Percentiles rank a stretch among this genome's conserved stretches.
Conservation (phyloP, 2,329 filamentous ascomycete genomes). For the Sarocladium oryzae region DNA sequence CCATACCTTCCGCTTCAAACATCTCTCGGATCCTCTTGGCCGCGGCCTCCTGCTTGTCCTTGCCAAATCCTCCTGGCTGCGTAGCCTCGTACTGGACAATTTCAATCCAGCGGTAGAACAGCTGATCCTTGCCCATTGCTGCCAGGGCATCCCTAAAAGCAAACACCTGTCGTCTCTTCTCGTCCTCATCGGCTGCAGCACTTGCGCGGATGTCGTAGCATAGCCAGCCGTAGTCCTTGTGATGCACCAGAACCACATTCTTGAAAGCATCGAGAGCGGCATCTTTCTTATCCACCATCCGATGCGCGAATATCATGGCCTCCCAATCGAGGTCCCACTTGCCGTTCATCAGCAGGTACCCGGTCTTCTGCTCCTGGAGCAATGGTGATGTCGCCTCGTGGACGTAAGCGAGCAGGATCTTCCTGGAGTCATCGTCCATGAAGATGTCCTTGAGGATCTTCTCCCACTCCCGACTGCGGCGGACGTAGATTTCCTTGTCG, state of each 20-base stretch:
- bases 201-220: conserved; percentile 52
- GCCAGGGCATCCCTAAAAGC: conserved; percentile 71
- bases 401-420: conserved; percentile 55
- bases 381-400: conserved; percentile 62
- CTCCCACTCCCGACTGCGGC: conserved; percentile 70
- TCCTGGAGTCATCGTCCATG: conserved; percentile 43
- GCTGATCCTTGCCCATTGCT: conserved; percentile 72
- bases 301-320: conserved; percentile 68
- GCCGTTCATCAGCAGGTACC: conserved; percentile 77
- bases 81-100: conserved; percentile 83
- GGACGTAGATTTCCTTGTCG: conserved; percentile 73
- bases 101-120: conserved; percentile 93
- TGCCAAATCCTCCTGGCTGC: conserved; percentile 69
- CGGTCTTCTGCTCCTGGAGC: conserved; percentile 70
- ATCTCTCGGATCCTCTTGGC: conserved; percentile 69
- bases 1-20: conserved; percentile 68
- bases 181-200: conserved; percentile 47
- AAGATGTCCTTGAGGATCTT: conserved; percentile 49
- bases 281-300: conserved; percentile 58
- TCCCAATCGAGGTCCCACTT: conserved; percentile 86
- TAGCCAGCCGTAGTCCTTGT: conserved; percentile 62
- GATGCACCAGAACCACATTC: conserved; percentile 62
- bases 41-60: conserved; percentile 64
- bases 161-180: conserved; percentile 67
- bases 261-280: conserved; percentile 60